These are phyloP conservation scores for Platanthera zijinensis DNA, from an alignment of 106 monocot species.

Conservation along the genomic window DNA sequence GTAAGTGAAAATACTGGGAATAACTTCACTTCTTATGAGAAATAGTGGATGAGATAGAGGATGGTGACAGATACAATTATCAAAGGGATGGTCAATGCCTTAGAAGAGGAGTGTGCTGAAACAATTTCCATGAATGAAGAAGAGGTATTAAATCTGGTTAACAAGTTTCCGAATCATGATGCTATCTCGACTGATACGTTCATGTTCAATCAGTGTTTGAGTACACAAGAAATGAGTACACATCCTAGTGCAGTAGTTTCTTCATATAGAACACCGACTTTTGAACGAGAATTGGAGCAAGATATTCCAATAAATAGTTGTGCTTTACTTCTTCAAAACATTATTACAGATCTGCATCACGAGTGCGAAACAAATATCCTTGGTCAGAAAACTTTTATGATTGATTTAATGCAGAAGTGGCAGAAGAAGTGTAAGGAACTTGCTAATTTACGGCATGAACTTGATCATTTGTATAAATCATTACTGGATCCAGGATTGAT, in stretches of 20 bases:
- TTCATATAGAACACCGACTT: neutral
- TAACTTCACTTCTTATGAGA: conserved; percentile 7
- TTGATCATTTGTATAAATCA: conserved; percentile 30
- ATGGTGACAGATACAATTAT: conserved; percentile 69
- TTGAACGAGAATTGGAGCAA: conserved; percentile 21
- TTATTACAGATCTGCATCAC: conserved; percentile 16
- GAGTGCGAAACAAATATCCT: conserved; percentile 23
- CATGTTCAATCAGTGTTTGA: neutral
- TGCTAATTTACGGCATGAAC: conserved; percentile 27
- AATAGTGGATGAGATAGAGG: conserved; percentile 58
- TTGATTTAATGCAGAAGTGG: conserved; percentile 22
- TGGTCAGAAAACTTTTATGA: conserved; percentile 20
- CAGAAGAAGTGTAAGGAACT: conserved; percentile 25
- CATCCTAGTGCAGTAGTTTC: neutral
- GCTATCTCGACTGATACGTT: neutral
- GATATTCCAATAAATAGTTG: conserved; percentile 25
- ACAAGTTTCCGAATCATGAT: conserved; percentile 28
- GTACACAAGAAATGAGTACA: neutral
- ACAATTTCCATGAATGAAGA: conserved; percentile 42
- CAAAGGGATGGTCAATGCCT: conserved; percentile 61
- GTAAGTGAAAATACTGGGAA: neutral
- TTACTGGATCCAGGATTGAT: conserved; percentile 26
- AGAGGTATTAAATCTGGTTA: conserved; percentile 22
- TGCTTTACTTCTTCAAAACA: conserved; percentile 9
- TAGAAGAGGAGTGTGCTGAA: conserved; percentile 50